Conservation (phyloP, 139 green algal species). For the Desmodesmus armatus region DNA sequence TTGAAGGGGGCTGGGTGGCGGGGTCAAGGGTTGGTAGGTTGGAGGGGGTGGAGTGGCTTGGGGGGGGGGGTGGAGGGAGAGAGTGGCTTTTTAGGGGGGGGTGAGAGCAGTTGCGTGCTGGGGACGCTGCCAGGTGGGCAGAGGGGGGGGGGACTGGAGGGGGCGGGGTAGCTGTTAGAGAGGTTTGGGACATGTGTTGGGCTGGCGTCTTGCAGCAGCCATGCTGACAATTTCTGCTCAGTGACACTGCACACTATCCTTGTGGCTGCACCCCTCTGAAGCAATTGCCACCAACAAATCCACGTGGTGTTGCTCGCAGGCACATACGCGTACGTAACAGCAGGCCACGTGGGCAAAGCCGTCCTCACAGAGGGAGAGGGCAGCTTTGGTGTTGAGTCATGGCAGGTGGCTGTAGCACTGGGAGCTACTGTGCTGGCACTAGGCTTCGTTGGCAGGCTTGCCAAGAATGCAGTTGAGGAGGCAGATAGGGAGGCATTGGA, state of each 20-base stretch:
- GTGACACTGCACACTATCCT: no score
- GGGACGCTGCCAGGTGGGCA: no score
- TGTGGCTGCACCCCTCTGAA: no score
- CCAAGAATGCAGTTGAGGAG: conserved; percentile 78
- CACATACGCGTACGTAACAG: conserved; percentile 24
- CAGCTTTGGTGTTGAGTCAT: conserved; percentile 50
- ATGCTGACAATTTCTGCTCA: no score
- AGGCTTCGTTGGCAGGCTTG: conserved; percentile 78
- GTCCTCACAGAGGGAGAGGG: conserved; percentile 67
- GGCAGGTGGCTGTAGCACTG: conserved; percentile 76
- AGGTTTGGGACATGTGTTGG: no score
- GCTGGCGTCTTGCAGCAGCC: no score
- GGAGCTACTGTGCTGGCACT: conserved; percentile 68
- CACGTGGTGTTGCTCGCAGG: neutral
- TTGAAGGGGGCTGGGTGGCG: neutral
- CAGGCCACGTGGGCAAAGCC: conserved; percentile 66
- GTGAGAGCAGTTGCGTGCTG: no score
- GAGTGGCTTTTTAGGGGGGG: neutral
- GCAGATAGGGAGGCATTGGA: conserved; percentile 56
- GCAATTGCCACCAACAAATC: no score
- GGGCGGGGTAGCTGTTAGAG: no score
- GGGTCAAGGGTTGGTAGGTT: neutral
- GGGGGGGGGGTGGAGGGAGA: neutral
- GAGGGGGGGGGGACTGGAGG: no score
- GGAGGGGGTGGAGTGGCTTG: no score